Base-by-base conservation (phyloP, 2,329 filamentous ascomycete species). In the Talaromyces sp. region DNA sequence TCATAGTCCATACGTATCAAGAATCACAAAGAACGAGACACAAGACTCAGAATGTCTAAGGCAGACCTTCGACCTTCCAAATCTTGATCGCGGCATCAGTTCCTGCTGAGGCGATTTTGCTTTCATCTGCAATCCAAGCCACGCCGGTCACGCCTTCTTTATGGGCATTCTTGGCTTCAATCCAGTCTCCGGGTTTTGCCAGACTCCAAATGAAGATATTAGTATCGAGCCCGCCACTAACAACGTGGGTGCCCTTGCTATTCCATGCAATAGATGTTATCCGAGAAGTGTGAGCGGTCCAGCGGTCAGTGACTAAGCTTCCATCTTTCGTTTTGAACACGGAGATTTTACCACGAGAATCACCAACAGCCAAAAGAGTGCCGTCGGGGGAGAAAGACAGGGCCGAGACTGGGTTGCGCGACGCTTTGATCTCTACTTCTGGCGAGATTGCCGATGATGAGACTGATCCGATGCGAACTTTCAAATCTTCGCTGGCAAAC, bases 91-190 rank as follows among this genome's bases (percentile, higher is more conserved):
- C 87, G 35, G 90, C 93, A 80, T 99, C 94, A 10, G 87, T 89
- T 46, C 94, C 94, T 4, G 85, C 84, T 65, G 88, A 95, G 9
- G 89, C 85, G 52, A 97, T 80, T 75, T 83, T 89, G 17, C 74
- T 74, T 59, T 80, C 79, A 8, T 82, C 84, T 28, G 81, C 81
- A 13, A 89, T 80, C 91, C 93, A 99, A 11, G 82, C 82, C 15
- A 97, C 88, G 15, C 89, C 93, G 64, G 88, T 91, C 17, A 97
- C 91, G 9, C 94, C 94, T 69, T 97, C 94, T 77, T 97, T 97
- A 77, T 99, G 94, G 52, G 93, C 91, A 69, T 96, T 96, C 21
- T 85, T 76, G 13, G 86, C 87, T 78, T 94, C 93, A 64, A 95
- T 83, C 64, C 93, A 83, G 73, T 89, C 89, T 2, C 90, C 91